These are phyloP conservation scores for Cyberlindnera samutprakarnensis DNA, from an alignment of 805 yeast genomes.

Conservation along the genomic window DNA sequence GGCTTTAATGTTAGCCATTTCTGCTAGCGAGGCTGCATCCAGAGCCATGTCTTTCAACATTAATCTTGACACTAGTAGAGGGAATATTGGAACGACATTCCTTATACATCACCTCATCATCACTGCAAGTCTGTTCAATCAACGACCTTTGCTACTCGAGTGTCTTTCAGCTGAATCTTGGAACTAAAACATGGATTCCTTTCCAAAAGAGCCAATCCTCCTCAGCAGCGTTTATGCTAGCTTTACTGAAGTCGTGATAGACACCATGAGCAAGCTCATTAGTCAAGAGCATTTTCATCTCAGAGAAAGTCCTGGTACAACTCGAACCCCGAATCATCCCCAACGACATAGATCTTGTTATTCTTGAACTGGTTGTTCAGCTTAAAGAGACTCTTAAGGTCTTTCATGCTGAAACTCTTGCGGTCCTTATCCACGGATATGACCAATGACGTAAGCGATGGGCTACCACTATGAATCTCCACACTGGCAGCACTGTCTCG, in stretches of 20 bases:
- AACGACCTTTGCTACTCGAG: too few relatives aligned
- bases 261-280: conserved; percentile 15
- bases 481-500: too few relatives aligned
- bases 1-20: conserved; percentile 10
- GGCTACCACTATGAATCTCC: too few relatives aligned
- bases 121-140: too few relatives aligned
- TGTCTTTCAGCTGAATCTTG: too few relatives aligned
- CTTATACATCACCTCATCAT: not conserved
- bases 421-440: conserved; percentile 13
- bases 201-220: not conserved
- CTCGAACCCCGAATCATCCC: conserved; percentile 7
- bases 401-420: conserved; percentile 11
- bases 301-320: conserved; percentile 7
- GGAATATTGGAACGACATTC: conserved; percentile 1
- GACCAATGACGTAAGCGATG: conserved; percentile 1
- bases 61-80: too few relatives aligned
- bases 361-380: conserved; percentile 5
- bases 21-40: conserved; percentile 11
- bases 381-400: conserved; percentile 9
- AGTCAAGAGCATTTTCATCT: conserved; percentile 13
- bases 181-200: not conserved
- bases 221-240: conserved; percentile 2
- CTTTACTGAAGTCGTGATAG: conserved; percentile 10
- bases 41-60: conserved; percentile 4
- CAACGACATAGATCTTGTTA: conserved; percentile 12